Percentiles rank a stretch among this genome's conserved stretches.
phyloP scores from a whole-genome alignment of 2,329 filamentous ascomycete species.

The Fusarium abutilonis region DNA sequence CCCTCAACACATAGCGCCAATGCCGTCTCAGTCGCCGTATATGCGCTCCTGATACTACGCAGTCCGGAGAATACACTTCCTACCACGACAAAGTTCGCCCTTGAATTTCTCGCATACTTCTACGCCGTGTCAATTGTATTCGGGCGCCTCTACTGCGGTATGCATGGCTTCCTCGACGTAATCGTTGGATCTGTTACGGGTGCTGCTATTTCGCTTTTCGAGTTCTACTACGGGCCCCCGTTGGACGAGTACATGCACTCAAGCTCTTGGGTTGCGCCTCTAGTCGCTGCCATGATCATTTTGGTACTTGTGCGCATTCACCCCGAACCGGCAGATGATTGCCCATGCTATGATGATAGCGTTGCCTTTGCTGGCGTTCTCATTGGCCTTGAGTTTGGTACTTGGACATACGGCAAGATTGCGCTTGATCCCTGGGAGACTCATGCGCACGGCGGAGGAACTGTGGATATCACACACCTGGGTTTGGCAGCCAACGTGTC shows the following conservation, averaged over 20 bases:
- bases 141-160: slow-evolving; percentile 94
- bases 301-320: slow-evolving; percentile 86
- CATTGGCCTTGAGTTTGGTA: slow-evolving; percentile 83
- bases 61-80: slow-evolving; percentile 71
- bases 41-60: slow-evolving; percentile 77
- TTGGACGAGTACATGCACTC: slow-evolving; percentile 78
- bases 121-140: slow-evolving; percentile 91
- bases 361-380: slow-evolving; percentile 92
- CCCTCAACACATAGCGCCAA: slow-evolving; percentile 98
- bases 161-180: slow-evolving; percentile 97
- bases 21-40: slow-evolving; percentile 91
- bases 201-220: slow-evolving; percentile 67
- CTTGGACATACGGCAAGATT: slow-evolving; percentile 80
- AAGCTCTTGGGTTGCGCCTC: slow-evolving; percentile 70
- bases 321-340: slow-evolving; percentile 95
- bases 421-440: slow-evolving; percentile 55
- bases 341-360: slow-evolving; percentile 95
- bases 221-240: slow-evolving; percentile 67
- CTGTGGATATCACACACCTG: slow-evolving; percentile 72
- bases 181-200: slow-evolving; percentile 82
- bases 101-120: slow-evolving; percentile 79
- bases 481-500: slow-evolving; percentile 71
- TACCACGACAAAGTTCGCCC: slow-evolving; percentile 65
- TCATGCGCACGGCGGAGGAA: slow-evolving; percentile 59
- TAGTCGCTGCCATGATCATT: slow-evolving; percentile 72